Percentiles rank a stretch among this genome's conserved stretches.
Evolutionary conservation across 805 yeast species (phyloP).

Genomic region (Osmozyma mogii): DNA sequence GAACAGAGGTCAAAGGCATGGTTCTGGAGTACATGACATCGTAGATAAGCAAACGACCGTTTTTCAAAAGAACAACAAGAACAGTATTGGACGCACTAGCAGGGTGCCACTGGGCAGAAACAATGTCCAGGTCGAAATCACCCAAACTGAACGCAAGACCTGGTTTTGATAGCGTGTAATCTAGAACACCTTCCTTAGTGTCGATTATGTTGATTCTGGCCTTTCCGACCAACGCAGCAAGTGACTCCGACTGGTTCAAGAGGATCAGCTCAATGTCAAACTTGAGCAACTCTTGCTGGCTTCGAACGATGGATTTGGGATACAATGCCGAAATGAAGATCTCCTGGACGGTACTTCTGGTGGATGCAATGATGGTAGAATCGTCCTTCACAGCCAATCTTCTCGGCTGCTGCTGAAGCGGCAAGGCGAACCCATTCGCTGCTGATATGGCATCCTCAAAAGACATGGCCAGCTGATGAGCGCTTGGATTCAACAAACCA

Average conservation of each 20-base stretch:
- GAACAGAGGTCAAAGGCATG: slow-evolving; percentile 6
- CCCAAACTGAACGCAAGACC: slow-evolving; percentile 1
- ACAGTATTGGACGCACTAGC: slow-evolving; percentile 8
- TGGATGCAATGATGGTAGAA: slow-evolving; percentile 8
- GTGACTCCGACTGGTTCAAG: slow-evolving; percentile 6
- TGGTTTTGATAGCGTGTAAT: too few species aligned
- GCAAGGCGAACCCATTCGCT: too few species aligned
- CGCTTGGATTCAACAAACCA: too few species aligned
- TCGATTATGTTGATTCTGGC: slow-evolving; percentile 5
- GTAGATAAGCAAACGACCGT: slow-evolving; percentile 5
- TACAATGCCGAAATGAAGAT: too few species aligned
- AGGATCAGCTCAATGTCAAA: slow-evolving; percentile 4
- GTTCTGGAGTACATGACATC: slow-evolving; percentile 8
- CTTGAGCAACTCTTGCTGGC: slow-evolving; percentile 3
- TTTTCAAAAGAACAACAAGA: slow-evolving; percentile 10
- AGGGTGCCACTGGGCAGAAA: slow-evolving; percentile 11
- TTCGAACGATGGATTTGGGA: slow-evolving; percentile 4
- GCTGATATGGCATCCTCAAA: too few species aligned
- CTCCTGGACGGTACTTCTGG: too few species aligned
- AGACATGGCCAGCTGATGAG: too few species aligned
- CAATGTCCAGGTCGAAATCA: slow-evolving; percentile 1
- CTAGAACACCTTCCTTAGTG: slow-evolving; percentile 4
- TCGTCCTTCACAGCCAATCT: slow-evolving; percentile 7
- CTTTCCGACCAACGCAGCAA: slow-evolving; percentile 10
- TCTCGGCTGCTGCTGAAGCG: too few species aligned